A percentile compares a stretch with the other conserved stretches of the same genome.
Conservation (phyloP, 495 filamentous ascomycete genomes). For the Podospora australis region DNA sequence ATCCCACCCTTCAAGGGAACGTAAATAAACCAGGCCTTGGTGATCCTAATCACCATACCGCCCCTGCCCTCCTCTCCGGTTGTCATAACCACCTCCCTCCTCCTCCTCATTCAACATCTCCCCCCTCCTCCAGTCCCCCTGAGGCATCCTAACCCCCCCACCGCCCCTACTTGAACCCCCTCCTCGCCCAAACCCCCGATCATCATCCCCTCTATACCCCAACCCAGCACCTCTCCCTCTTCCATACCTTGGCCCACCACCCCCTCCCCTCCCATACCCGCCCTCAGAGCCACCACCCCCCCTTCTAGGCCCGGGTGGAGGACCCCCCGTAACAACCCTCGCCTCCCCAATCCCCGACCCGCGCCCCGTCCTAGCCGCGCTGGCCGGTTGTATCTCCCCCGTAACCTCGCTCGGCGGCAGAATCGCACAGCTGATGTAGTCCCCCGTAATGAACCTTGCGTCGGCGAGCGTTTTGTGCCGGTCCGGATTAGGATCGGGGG, state of each 20-base stretch:
- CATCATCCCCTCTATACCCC: neutral
- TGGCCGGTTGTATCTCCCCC: slow-evolving; percentile 60
- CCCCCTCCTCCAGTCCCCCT: no score
- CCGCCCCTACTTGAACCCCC: neutral
- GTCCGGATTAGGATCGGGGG: neutral
- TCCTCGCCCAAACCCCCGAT: neutral
- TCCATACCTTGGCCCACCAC: neutral
- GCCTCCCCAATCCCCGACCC: slow-evolving; percentile 31
- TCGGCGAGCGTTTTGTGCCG: slow-evolving; percentile 66
- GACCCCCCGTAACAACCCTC: slow-evolving; percentile 32
- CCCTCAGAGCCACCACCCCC: slow-evolving; percentile 18
- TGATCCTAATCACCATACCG: no score
- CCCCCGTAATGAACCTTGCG: slow-evolving; percentile 76
- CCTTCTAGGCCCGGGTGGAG: slow-evolving; percentile 25
- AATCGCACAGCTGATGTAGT: slow-evolving; percentile 78
- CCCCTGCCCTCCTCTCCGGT: no score
- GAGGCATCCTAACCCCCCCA: no score
- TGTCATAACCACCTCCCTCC: no score
- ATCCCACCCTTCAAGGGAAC: no score
- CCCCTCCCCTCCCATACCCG: slow-evolving; percentile 8
- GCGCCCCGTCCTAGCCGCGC: slow-evolving; percentile 31
- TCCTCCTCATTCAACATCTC: no score
- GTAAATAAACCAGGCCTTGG: no score
- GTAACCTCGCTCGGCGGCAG: slow-evolving; percentile 61
- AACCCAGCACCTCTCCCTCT: slow-evolving; percentile 3